Evolutionary conservation across 2,329 filamentous ascomycete species (phyloP).

Genomic region (Fusarium sp.): DNA sequence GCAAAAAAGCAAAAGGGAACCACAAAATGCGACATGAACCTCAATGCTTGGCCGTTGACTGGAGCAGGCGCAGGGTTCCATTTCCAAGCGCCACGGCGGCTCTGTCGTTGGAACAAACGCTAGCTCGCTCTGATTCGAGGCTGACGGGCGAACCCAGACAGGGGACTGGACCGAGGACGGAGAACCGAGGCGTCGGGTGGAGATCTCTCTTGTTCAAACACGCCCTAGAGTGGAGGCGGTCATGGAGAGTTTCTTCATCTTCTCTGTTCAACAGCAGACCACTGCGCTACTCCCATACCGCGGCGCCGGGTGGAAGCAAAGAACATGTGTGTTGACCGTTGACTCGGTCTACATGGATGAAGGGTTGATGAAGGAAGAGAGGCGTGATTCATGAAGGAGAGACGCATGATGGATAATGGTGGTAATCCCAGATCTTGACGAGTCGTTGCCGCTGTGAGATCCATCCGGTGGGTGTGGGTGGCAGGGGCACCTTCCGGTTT

Average conservation of each 20-base stretch:
- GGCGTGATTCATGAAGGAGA: background rate
- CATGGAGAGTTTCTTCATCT: background rate
- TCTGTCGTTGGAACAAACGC: constrained; percentile 11
- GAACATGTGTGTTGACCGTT: constrained; percentile 5
- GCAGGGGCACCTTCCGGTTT: background rate
- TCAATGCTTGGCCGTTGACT: background rate
- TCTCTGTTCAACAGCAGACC: background rate
- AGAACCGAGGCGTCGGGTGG: constrained; percentile 19
- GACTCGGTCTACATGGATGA: background rate
- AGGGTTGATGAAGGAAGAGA: background rate
- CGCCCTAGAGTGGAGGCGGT: constrained; percentile 11
- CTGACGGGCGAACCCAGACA: constrained; percentile 30
- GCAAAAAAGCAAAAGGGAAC: background rate
- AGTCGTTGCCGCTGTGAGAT: constrained; percentile 1
- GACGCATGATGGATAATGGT: background rate
- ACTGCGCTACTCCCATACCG: constrained; percentile 6
- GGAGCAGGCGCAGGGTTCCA: background rate
- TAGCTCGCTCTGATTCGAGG: constrained; percentile 27
- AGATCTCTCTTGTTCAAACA: background rate
- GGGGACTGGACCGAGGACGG: constrained; percentile 21
- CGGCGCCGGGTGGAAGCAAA: background rate
- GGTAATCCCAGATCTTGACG: background rate
- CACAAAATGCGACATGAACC: background rate
- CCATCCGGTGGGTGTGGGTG: background rate
- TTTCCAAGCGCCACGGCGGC: constrained; percentile 1